phyloP scores from a whole-genome alignment of 306 rosid species.

The Cucurbita pepo region DNA sequence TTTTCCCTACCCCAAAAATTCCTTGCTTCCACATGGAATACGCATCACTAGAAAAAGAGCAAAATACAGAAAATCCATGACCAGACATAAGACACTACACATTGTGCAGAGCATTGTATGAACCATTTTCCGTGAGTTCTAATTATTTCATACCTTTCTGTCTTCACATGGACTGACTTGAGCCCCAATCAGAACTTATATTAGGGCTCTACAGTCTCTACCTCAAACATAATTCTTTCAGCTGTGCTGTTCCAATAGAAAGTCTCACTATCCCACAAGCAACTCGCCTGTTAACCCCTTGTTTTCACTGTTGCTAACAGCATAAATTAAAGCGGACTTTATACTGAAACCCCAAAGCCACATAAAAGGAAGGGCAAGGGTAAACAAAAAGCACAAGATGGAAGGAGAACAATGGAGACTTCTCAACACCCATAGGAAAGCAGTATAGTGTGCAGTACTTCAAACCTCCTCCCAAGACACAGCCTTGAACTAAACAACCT shows the following conservation, averaged over 20 bases:
- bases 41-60: not conserved
- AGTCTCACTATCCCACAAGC: not conserved
- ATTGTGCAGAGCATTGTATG: too few relatives aligned
- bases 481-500: not conserved
- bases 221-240: not conserved
- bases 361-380: not conserved
- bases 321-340: not conserved
- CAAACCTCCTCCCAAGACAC: not conserved
- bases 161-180: not conserved
- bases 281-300: not conserved
- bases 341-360: not conserved
- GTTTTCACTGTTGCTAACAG: not conserved
- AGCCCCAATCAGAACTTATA: not conserved
- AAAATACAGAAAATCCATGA: not conserved
- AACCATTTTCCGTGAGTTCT: too few relatives aligned
- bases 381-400: not conserved
- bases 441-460: not conserved
- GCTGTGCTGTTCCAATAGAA: not conserved
- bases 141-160: not conserved
- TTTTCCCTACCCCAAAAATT: not conserved
- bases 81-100: too few relatives aligned
- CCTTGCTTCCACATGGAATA: not conserved
- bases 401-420: not conserved
- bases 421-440: not conserved
- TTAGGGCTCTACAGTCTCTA: not conserved